These are phyloP conservation scores for Russula lepida DNA, from an alignment of 768 basidiomycete species.

Conservation along the genomic window DNA sequence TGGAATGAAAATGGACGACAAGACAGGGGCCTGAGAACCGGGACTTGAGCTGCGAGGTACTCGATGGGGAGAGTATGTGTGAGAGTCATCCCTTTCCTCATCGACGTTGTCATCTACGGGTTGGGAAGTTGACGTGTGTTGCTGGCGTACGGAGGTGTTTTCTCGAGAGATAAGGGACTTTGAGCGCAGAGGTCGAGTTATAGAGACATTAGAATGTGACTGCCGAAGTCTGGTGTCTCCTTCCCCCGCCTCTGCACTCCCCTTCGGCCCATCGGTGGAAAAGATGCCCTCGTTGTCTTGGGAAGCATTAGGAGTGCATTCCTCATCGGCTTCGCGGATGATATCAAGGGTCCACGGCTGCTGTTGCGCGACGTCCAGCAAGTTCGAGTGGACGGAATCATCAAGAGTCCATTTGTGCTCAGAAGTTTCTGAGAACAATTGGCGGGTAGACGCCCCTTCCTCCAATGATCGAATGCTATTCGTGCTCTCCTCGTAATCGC, in stretches of 20 bases:
- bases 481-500: constrained; percentile 14
- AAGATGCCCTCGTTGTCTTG: background rate
- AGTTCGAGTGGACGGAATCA: background rate
- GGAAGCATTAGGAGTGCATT: background rate
- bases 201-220: background rate
- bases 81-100: constrained; percentile 2
- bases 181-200: background rate
- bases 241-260: constrained; percentile 1
- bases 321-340: constrained; percentile 11
- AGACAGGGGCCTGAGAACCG: background rate
- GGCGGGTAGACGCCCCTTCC: constrained; percentile 10
- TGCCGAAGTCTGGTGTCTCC: background rate
- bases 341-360: constrained; percentile 18
- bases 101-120: background rate
- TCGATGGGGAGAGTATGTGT: background rate
- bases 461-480: constrained; percentile 6
- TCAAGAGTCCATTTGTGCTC: constrained; percentile 14
- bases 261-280: constrained; percentile 4
- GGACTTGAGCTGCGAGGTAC: constrained; percentile 4
- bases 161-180: constrained; percentile 5
- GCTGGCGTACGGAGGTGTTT: background rate
- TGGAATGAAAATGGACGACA: background rate
- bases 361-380: constrained; percentile 11
- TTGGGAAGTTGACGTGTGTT: background rate
- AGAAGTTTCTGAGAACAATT: constrained; percentile 8